Evolutionary conservation across 2,329 filamentous ascomycete genomes (phyloP).

Genomic region (Curvularia spicifera): DNA sequence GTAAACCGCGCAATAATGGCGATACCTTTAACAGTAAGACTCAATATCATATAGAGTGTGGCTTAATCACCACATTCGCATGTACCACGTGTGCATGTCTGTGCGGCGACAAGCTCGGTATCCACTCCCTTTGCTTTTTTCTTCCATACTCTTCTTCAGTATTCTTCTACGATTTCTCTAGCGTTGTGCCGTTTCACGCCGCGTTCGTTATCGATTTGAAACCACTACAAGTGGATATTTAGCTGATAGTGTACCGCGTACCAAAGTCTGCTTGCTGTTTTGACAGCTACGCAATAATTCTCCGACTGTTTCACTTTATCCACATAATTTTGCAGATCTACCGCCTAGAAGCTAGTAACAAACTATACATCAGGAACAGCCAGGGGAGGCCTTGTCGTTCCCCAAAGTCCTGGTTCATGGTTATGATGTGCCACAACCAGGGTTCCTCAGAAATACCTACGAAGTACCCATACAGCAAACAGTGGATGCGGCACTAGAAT

Average conservation of each 20-base stretch:
- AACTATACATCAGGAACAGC: neutral
- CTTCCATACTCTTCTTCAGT: neutral
- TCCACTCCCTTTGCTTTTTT: slow-evolving; percentile 1
- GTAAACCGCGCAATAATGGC: neutral
- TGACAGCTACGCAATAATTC: neutral
- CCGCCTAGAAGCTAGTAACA: neutral
- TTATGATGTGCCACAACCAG: neutral
- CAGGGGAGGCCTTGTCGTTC: neutral
- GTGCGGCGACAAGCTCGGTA: slow-evolving; percentile 6
- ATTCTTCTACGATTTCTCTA: neutral
- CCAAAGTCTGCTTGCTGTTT: neutral
- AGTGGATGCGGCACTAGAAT: slow-evolving; percentile 23
- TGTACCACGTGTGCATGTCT: neutral
- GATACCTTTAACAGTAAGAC: neutral
- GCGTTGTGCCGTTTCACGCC: neutral
- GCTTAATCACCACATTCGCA: neutral
- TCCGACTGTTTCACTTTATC: neutral
- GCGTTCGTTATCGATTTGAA: neutral
- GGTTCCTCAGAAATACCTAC: slow-evolving; percentile 4
- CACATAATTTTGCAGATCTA: neutral
- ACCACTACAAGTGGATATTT: slow-evolving; percentile 5
- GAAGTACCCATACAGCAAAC: slow-evolving; percentile 18
- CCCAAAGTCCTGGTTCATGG: neutral
- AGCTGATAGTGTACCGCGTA: slow-evolving; percentile 1
- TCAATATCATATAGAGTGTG: neutral